Base-by-base conservation (phyloP, 2,329 filamentous ascomycete species). In the Dactylellina haptotyla region DNA sequence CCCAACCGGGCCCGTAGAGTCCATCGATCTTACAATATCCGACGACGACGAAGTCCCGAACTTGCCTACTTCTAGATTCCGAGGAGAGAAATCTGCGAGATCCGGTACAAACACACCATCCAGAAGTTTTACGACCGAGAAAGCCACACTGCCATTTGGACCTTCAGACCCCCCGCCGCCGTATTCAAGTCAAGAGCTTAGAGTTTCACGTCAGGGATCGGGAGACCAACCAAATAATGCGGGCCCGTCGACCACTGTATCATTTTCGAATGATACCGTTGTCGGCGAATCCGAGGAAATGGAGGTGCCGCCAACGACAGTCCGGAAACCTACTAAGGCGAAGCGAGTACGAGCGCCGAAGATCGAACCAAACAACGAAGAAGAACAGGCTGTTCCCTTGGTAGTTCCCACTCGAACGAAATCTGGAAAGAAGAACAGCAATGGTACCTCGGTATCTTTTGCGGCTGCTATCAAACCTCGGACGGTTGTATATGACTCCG, bases 21-120 rank as follows among this genome's bases (percentile, higher is more conserved):
- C 69, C 14, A 73, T 73, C 16, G 69, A 73, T 41, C 69, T 73
- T 25, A 73, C 69, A 9, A 37, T 66, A 14, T 73, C 69, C 16
- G 69, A 73, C 25, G 69, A 73, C 18, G 69, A 73, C 23, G 67
- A 62, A 8, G 37, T 61, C 3, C 61, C 69, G 16, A 65, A 46
- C 37, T 37, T 65, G 1, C 46, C 61, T 12, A 65, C 46, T 2
- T 66, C 69, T 1, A 54, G 61, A 28, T 39, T 62, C 12, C 57
- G 53, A 26, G 46, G 25, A 39, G 61, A 30, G 16, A 23, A 54
- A 12, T 34, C 67, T 8, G 8, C 54, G 12, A 61, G 69, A 46
- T 73, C 69, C 8, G 30, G 25, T 3, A 56, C 61, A 14, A 14
- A 32, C 1, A 73, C 69, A 12, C 61, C 69, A 10, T 73, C 69